phyloP scores from a whole-genome alignment of 2,329 filamentous ascomycete genomes.

The Colletotrichum sp. region DNA sequence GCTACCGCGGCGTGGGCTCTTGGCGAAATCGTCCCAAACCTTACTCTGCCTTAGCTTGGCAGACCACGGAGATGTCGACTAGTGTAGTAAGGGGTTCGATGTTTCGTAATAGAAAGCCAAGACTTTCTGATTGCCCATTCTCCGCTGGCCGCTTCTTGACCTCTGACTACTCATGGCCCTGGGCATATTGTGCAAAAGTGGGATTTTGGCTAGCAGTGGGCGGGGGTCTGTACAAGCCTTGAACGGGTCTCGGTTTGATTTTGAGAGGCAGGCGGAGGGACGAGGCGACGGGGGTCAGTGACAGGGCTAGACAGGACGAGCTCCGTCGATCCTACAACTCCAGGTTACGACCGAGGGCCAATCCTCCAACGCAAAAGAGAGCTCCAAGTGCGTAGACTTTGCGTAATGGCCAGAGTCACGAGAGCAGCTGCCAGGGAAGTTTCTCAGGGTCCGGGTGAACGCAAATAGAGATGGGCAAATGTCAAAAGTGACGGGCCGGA shows the following conservation, averaged over 20 bases:
- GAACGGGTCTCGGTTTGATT: background rate
- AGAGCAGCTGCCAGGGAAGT: background rate
- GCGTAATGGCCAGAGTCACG: background rate
- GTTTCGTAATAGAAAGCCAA: conserved; percentile 5
- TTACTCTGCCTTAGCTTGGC: background rate
- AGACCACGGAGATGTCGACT: conserved; percentile 13
- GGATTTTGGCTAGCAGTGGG: background rate
- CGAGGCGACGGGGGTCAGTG: background rate
- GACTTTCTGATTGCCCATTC: conserved; percentile 4
- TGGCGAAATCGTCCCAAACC: background rate
- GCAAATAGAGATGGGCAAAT: background rate
- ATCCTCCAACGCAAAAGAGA: background rate
- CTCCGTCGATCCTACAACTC: background rate
- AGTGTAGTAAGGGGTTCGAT: conserved; percentile 18
- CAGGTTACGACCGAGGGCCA: background rate
- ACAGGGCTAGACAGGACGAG: background rate
- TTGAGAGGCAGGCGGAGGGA: background rate
- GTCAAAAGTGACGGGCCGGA: background rate
- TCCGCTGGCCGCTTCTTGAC: background rate
- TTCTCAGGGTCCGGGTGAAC: background rate
- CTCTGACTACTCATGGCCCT: background rate
- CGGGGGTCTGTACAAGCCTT: background rate
- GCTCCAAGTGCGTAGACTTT: background rate
- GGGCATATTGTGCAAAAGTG: background rate
- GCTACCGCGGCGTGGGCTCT: background rate